Evolutionary conservation across 192 early-diverging fungal species (phyloP).

Genomic region (Rhizophagus prolifer): DNA sequence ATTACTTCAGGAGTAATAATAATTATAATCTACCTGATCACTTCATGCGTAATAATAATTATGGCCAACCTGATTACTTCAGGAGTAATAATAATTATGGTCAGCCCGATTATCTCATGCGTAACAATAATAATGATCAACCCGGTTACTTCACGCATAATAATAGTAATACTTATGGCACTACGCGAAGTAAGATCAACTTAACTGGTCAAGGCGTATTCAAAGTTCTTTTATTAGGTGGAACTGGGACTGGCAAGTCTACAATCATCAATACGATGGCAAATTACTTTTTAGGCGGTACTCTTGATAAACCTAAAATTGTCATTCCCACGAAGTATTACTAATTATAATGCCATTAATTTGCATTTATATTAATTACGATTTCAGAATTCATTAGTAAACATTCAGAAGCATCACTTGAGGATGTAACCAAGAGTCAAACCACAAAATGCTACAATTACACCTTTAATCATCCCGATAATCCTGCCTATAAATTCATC

Average conservation of each 20-base stretch:
- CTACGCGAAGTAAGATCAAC: neutral
- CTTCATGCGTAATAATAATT: no score
- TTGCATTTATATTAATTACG: neutral
- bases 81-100: no score
- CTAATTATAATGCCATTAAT: neutral
- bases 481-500: slow-evolving; percentile 9
- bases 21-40: no score
- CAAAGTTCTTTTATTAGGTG: slow-evolving; percentile 27
- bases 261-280: slow-evolving; percentile 17
- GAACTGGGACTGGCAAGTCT: slow-evolving; percentile 1
- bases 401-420: neutral
- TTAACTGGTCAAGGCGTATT: neutral
- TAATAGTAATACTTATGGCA: no score
- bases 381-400: slow-evolving; percentile 5
- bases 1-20: no score
- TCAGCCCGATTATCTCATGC: no score
- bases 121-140: no score
- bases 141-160: no score
- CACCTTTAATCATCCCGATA: neutral
- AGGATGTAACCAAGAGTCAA: slow-evolving; percentile 20
- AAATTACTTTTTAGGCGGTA: slow-evolving; percentile 20
- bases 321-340: slow-evolving; percentile 6
- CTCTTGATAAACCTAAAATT: slow-evolving; percentile 12
- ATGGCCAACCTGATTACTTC: no score
- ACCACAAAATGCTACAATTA: slow-evolving; percentile 7